Evolutionary conservation across 2,329 filamentous ascomycete species (phyloP), one percentile per base, ranked within the genome.

Genomic region (Ceratocystis smalleyi): DNA sequence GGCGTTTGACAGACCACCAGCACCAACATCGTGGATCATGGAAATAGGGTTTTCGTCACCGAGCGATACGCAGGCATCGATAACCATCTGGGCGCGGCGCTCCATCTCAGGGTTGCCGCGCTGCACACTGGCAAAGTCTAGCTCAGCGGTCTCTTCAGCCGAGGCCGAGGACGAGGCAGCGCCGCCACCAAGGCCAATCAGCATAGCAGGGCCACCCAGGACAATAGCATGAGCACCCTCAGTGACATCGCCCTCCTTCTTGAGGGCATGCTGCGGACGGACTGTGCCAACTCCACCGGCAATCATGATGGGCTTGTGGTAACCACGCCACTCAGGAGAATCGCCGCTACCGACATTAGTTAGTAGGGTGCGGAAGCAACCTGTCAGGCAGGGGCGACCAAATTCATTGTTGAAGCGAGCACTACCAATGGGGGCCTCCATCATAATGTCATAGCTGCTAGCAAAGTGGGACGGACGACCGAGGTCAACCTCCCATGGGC

Each of bases 301-400:
- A 76, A 99, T 90, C 89, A 96, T 95, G 74, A 96, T 96, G 8
- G 94, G 94, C 77, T 99, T 99, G 76, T 97, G 94, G 73, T 95
- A 99, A 27, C 94, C 94, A 69, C 92, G 83, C 71, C 89, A 82
- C 69, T 95, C 90, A 22, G 79, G 80, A 19, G 71, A 69, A 60
- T 79, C 77, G 45, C 75, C 74, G 47, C 75, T 75, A 49, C 82
- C 82, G 64, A 88, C 80, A 65, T 84, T 80, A 54, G 86, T 88
- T 35, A 95, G 83, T 45, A 99, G 81, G 0, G 94, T 99, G 67
- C 92, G 82, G 79, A 99, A 99, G 72, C 91, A 92, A 24, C 94
- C 94, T 2, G 87, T 83, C 12, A 95, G 86, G 71, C 87, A 91
- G 43, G 94, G 92, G 45, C 94, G 83, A 30, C 94, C 94, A 71